Percentiles rank a stretch among this genome's conserved stretches.
These are phyloP conservation scores for Penicillium sp. DNA, from an alignment of 2,329 filamentous ascomycete genomes.

Conservation along the genomic window DNA sequence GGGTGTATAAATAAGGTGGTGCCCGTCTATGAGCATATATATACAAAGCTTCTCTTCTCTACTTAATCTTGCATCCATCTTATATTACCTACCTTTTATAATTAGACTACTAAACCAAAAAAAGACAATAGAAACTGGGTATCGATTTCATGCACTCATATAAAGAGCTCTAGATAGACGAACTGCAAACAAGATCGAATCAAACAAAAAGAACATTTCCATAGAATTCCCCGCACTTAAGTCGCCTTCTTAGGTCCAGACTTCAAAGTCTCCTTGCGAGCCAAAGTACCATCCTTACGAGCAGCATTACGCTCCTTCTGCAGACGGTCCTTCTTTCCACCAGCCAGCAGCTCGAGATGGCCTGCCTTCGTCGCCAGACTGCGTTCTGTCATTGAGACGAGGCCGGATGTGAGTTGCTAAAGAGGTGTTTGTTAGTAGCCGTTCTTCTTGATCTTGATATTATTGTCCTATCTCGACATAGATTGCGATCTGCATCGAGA, in stretches of 20 bases:
- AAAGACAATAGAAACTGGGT: slow-evolving; percentile 16
- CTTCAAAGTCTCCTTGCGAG: slow-evolving; percentile 24
- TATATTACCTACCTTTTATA: background rate
- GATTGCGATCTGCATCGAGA: background rate
- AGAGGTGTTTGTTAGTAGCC: background rate
- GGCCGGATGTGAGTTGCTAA: slow-evolving; percentile 60
- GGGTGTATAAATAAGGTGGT: too few relatives aligned
- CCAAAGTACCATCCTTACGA: slow-evolving; percentile 20
- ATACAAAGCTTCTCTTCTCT: slow-evolving; percentile 1
- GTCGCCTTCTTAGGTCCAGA: slow-evolving; percentile 2
- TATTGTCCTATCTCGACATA: background rate
- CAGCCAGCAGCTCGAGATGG: slow-evolving; percentile 66
- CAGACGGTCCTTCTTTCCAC: slow-evolving; percentile 62
- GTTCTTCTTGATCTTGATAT: background rate
- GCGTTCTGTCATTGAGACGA: slow-evolving; percentile 66
- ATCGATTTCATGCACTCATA: slow-evolving; percentile 25
- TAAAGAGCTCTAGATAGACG: slow-evolving; percentile 4
- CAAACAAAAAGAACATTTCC: background rate
- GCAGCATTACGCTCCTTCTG: slow-evolving; percentile 37
- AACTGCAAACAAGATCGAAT: background rate
- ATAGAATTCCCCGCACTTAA: background rate
- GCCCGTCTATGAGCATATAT: too few relatives aligned
- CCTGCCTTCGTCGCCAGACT: slow-evolving; percentile 65
- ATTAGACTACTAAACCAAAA: background rate
- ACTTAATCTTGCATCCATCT: background rate